Base-by-base conservation (phyloP, 2,329 filamentous ascomycete genomes). In the Mycosphaerelloides madeirae region DNA sequence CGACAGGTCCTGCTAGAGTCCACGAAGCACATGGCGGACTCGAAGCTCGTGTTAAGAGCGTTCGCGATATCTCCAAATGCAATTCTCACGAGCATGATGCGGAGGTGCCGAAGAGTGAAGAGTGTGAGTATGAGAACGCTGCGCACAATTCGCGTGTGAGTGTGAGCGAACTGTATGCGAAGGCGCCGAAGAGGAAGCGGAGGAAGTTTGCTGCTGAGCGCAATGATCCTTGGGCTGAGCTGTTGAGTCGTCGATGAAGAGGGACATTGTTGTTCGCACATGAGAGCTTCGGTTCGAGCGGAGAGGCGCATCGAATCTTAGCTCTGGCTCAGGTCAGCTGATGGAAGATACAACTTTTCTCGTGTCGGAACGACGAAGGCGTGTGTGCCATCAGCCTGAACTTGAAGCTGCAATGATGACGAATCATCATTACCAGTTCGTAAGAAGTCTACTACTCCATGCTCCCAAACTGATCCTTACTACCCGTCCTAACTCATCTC, bases 41-140 rank as follows among this genome's bases (percentile, higher is more conserved):
- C 16, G 15, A 15, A 15, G 1, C 6, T 31, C 19, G 16, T 18
- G 38, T 16, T 16, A 12, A 18, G n/a, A 28, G 8, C 9, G 14
- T 8, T 19, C 3, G n/a, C 3, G 14, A 31, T 18, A 20, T 18
- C 25, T 6, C 7, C 15, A 16, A 3, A 7, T 52, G 49, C 18
- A 31, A 20, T 1, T 49, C 49, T 18, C 49, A 52, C 20, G 46
- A 49, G 36, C 49, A 52, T 22, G 46, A 49, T 5, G 49, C 38
- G 1, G 46, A 49, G 11, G 29, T 42, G 11, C 33, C 22, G 13
- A 15, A 18, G 8, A 38, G 35, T 2, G 25, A 35, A 29, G 29
- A 11, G 7, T 31, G 34, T 25, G 13, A 13, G 11, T 28, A 9
- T 14, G 2, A 13, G n/a, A 14, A 31, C 3, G 13, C 15, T 40